Evolutionary conservation across 495 filamentous ascomycete species (phyloP), one percentile per base, ranked within the genome.

Genomic region (Annulohypoxylon maeteangense): DNA sequence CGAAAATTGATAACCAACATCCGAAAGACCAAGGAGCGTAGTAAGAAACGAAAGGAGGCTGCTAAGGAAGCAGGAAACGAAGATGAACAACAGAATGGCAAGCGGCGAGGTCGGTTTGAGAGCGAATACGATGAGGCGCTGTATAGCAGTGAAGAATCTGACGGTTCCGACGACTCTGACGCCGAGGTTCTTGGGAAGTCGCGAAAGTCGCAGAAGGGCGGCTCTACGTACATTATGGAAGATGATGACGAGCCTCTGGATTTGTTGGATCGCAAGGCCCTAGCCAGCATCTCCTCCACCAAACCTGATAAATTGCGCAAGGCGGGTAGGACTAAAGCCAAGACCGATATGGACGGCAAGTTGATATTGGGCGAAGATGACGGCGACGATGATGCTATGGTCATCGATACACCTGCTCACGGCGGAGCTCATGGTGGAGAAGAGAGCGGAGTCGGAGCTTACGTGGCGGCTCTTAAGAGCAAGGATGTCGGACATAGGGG

Each of bases 71-170:
- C 75, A 22, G 82, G 75, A 14, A 82, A 79, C 7, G 87, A 82
- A 1, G 85, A 82, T 6, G 83, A 82, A 1, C 78, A 81, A 20
- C 82, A 83, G 8, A 50, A 74, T 73, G 70, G 81, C 48, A 84
- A 83, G 68, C 80, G 83, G 34, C 87, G 86, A 71, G 82, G 84
- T 59, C 86, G 86, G 54, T 94, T 95, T 79, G 91, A 92, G 80
- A 94, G 90, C 81, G 95, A 96, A 77, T 98, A 94, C 78, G 95
- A 99, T 79, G 91, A 97, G 80, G 93, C 95, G 5, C 86, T 99
- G 22, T 97, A 98, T 74, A 95, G 94, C 76, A 94, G 91, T 57
- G 93, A 91, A 51, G 80, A 80, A 38, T 84, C 83, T 34, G 90
- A 89, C 1, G 86, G 84, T 12, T 86, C 87, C 25, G 86, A 86